Evolutionary conservation across 2,329 filamentous ascomycete genomes (phyloP).

Genomic region (Talaromyces piceae): DNA sequence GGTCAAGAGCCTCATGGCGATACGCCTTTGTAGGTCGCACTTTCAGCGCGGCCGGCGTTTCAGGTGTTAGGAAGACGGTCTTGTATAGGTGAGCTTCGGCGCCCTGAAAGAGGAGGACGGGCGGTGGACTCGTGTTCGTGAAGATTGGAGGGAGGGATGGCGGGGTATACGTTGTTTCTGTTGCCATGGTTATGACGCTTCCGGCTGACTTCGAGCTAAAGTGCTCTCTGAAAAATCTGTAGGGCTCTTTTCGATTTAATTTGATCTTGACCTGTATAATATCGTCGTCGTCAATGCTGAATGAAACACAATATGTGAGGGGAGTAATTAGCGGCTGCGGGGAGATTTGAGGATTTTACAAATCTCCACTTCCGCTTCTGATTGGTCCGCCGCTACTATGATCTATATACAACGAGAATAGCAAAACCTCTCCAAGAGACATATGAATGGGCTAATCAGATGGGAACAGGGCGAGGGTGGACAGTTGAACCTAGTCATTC

Average conservation of each 20-base stretch:
- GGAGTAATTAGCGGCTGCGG: not conserved
- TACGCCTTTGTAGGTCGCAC: conserved; percentile 87
- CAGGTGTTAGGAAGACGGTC: conserved; percentile 66
- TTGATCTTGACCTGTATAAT: not conserved
- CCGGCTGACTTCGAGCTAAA: not conserved
- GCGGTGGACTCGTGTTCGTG: conserved; percentile 53
- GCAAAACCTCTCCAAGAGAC: too few relatives aligned
- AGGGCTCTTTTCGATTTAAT: not conserved
- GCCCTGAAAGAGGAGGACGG: conserved; percentile 77
- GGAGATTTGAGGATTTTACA: not conserved
- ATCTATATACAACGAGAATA: not conserved
- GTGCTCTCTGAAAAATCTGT: too few relatives aligned
- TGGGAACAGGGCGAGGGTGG: too few relatives aligned
- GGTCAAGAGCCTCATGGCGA: conserved; percentile 82
- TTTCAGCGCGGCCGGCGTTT: conserved; percentile 72
- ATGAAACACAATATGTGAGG: not conserved
- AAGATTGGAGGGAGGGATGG: conserved; percentile 56
- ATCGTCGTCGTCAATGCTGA: not conserved
- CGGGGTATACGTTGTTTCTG: conserved; percentile 10
- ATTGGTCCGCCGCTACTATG: not conserved
- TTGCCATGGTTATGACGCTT: not conserved
- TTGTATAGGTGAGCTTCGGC: conserved; percentile 93
- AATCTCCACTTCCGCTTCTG: not conserved
- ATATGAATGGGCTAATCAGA: too few relatives aligned
- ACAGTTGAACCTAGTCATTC: too few relatives aligned